Conservation (phyloP, 345 rosid genomes). For the Cardiospermum halicacabum region DNA sequence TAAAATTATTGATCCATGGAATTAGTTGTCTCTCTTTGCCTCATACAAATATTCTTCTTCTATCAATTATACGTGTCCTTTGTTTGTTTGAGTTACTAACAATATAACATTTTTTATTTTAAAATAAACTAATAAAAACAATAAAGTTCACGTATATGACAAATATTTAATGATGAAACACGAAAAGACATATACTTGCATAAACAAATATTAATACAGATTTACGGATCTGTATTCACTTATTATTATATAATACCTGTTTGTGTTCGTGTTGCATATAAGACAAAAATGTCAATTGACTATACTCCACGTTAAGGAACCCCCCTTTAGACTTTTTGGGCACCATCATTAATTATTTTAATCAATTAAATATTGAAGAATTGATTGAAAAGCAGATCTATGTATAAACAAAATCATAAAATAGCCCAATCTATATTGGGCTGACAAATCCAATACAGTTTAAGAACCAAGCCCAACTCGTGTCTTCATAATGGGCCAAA, state of each 20-base stretch:
- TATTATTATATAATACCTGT: not conserved
- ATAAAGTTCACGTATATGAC: not conserved
- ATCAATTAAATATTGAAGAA: not conserved
- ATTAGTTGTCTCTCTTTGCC: not conserved
- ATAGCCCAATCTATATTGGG: too few relatives aligned
- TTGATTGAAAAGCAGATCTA: too few relatives aligned
- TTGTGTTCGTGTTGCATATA: not conserved
- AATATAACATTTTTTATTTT: not conserved
- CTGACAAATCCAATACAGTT: too few relatives aligned
- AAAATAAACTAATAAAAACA: not conserved
- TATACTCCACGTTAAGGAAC: not conserved
- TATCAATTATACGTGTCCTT: not conserved
- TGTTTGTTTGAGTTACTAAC: not conserved
- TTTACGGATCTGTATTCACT: constrained; percentile 8
- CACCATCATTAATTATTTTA: constrained; percentile 1
- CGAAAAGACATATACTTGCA: not conserved
- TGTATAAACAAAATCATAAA: too few relatives aligned
- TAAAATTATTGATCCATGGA: not conserved
- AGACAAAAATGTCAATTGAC: too few relatives aligned
- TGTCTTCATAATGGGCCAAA: too few relatives aligned
- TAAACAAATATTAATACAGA: not conserved
- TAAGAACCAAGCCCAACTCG: too few relatives aligned
- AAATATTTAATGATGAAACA: not conserved
- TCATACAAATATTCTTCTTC: not conserved
- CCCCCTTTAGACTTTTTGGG: not conserved